Evolutionary conservation across 495 filamentous ascomycete species (phyloP).

Genomic region (Chaetomium fimeti): DNA sequence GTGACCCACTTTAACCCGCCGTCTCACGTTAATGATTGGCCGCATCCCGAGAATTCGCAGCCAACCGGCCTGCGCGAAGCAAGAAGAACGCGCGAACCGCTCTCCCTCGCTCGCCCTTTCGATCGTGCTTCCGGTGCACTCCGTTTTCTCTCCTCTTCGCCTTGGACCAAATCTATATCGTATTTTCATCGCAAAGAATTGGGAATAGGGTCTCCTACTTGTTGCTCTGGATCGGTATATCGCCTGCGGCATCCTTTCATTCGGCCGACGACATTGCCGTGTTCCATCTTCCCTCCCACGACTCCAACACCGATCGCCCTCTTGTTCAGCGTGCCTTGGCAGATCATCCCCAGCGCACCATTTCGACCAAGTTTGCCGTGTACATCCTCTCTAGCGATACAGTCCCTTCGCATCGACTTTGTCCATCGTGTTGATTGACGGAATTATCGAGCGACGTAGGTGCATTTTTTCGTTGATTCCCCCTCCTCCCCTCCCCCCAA

Average conservation of each 20-base stretch:
- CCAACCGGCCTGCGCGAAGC: constrained; percentile 22
- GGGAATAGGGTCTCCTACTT: neutral
- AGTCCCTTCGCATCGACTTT: no score
- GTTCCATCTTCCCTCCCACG: constrained; percentile 2
- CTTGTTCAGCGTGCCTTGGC: constrained; percentile 4
- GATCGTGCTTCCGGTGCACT: neutral
- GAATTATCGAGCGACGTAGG: constrained; percentile 5
- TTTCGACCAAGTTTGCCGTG: neutral
- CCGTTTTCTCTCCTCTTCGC: constrained; percentile 9
- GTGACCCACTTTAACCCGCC: neutral
- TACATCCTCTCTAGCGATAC: neutral
- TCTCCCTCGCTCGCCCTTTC: constrained; percentile 9
- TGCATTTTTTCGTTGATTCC: neutral
- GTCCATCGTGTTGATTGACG: neutral
- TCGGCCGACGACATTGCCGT: neutral
- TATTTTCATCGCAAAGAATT: neutral
- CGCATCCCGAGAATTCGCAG: neutral
- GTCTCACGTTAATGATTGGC: constrained; percentile 14
- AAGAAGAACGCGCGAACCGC: constrained; percentile 26
- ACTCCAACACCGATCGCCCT: neutral
- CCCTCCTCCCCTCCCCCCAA: neutral
- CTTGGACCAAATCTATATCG: neutral
- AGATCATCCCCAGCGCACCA: neutral
- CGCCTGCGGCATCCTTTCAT: constrained; percentile 1
- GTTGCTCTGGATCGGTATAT: neutral